Conservation (phyloP, 108 stramenopile genomes). For the Stephanodiscus minutulus region DNA sequence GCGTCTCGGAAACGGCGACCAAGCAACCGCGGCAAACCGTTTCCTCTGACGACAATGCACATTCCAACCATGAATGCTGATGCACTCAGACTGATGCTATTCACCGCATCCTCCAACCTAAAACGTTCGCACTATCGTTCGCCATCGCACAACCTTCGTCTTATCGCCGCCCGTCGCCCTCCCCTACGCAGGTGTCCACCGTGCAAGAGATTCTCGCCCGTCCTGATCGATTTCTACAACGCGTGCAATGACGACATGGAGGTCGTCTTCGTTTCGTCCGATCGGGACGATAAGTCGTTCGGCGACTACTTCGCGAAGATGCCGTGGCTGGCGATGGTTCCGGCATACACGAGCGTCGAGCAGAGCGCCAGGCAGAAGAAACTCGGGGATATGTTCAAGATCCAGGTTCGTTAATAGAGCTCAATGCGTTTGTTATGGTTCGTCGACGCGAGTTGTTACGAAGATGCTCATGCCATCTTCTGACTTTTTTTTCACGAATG, state of each 20-base stretch:
- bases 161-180: background rate
- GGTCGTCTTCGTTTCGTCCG: conserved; percentile 71
- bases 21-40: background rate
- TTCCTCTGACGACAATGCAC: too few species aligned
- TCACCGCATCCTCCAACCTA: background rate
- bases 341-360: conserved; percentile 39
- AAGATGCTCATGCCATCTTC: background rate
- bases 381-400: conserved; percentile 59
- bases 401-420: conserved; percentile 10
- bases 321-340: conserved; percentile 65
- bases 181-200: conserved; percentile 47
- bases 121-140: conserved; percentile 6
- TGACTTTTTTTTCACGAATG: background rate
- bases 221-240: conserved; percentile 67
- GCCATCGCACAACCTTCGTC: background rate
- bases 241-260: conserved; percentile 52
- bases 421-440: background rate
- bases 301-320: conserved; percentile 67
- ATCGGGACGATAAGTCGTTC: conserved; percentile 56
- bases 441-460: background rate
- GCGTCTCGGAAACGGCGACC: too few species aligned
- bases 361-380: conserved; percentile 51
- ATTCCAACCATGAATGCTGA: background rate
- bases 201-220: conserved; percentile 70
- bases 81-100: background rate